Base-by-base conservation (phyloP, 2,329 filamentous ascomycete species). In the Pseudogymnoascus sp. region DNA sequence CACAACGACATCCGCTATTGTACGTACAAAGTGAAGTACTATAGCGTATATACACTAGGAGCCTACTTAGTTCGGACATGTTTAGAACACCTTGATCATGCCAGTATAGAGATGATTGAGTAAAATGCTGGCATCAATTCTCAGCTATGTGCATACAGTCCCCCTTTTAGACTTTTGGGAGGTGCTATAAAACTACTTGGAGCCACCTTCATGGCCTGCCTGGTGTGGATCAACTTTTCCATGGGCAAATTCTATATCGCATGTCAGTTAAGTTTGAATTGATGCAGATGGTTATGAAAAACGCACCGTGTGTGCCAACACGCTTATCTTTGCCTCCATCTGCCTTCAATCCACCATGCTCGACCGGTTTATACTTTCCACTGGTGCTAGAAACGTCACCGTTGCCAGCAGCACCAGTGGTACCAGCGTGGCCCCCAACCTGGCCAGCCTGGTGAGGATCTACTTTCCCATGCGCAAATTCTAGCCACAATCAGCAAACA, bases 221-320 rank as follows among this genome's bases (percentile, higher is more conserved):
- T 77, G 71, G 43, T 70, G 67, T 26, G 76, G 76, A 65, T 78
- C 75, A 26, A 78, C 75, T 64, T 77, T 75, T 65, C 76, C 75
- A 16, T 75, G 72, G 61, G 75, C 76, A 62, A 78, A 78, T 67
- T 76, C 72, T 67, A 38, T 19, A 19, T 11, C 24, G 28, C 28
- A 33, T 4, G 28, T 56, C 28, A 56, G 50, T 33, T 33, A 12
- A 33, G 12, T 33, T 56, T 31, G 43, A 33, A 6, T 28, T 33
- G 50, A 33, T 33, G 16, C n/a, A 33, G 10, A 33, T 56, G 11
- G 28, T 12, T 19, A 33, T 12, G 11, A 7, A 19, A 56, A 19
- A 33, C n/a, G 10, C 11, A 56, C 50, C 50, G 28, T 73, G 73
- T 59, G 73, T 75, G 64, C 68, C 69, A 59, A 75, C 73, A 62